Evolutionary conservation across 2,329 filamentous ascomycete genomes (phyloP).

Genomic region (Sclerotinia minor): DNA sequence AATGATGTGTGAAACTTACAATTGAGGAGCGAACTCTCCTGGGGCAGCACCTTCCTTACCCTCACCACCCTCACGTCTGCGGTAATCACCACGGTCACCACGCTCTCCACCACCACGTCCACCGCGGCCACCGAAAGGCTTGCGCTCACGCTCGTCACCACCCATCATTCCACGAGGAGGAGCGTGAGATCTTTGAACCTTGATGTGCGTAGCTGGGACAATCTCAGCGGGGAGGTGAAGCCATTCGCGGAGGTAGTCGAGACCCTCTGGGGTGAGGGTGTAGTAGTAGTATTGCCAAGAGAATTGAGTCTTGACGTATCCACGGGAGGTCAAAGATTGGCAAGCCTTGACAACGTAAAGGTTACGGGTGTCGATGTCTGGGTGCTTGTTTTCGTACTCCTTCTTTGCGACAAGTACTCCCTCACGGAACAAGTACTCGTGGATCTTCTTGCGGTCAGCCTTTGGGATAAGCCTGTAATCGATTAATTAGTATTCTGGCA

Average conservation of each 20-base stretch:
- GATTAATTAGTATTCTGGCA: slow-evolving; percentile 30
- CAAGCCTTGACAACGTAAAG: slow-evolving; percentile 98
- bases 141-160: slow-evolving; percentile 76
- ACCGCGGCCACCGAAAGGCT: slow-evolving; percentile 78
- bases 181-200: slow-evolving; percentile 98
- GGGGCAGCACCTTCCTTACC: slow-evolving; percentile 86
- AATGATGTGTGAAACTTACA: slow-evolving; percentile 56
- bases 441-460: slow-evolving; percentile 99
- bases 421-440: slow-evolving; percentile 98
- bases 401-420: slow-evolving; percentile 96
- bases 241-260: slow-evolving; percentile 99
- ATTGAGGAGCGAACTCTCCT: slow-evolving; percentile 88
- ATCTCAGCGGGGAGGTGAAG: slow-evolving; percentile 99
- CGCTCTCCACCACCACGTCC: slow-evolving; percentile 63
- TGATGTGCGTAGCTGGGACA: slow-evolving; percentile 99
- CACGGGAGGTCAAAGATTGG: slow-evolving; percentile 97
- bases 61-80: slow-evolving; percentile 76
- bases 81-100: slow-evolving; percentile 80
- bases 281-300: slow-evolving; percentile 99
- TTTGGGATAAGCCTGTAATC: slow-evolving; percentile 95
- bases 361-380: slow-evolving; percentile 99
- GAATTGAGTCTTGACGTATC: slow-evolving; percentile 99
- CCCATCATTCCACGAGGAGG: slow-evolving; percentile 94
- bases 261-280: slow-evolving; percentile 98
- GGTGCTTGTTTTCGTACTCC: slow-evolving; percentile 98